Evolutionary conservation across 2,329 filamentous ascomycete genomes (phyloP), one percentile per base, ranked within the genome.

Genomic region (Penicillium sclerotiorum): DNA sequence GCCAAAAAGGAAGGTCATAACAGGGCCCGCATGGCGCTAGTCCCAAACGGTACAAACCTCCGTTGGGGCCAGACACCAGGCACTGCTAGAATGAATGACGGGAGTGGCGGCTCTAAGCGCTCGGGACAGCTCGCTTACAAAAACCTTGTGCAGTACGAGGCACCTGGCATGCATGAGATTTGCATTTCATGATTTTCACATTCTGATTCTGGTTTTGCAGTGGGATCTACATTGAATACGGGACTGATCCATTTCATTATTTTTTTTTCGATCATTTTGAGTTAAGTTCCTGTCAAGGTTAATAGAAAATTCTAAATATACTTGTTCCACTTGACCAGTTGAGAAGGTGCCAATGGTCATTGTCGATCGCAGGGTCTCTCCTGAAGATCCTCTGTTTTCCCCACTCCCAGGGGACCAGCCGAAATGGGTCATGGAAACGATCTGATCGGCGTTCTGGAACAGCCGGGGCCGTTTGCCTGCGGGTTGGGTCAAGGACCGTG

Each of bases 371-470:
- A 41, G 42, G 48, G 45, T 51, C 55, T n/a, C n/a, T 57, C 52
- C 55, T 57, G 55, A 57, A 57, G 55, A 57, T 57, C 55, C 27
- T 17, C n/a, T n/a, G n/a, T n/a, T n/a, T n/a, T n/a, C n/a, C n/a
- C n/a, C n/a, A n/a, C n/a, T n/a, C n/a, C n/a, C n/a, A n/a, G n/a
- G n/a, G n/a, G n/a, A 28, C 13, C 25, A 8, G 18, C 32, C 15
- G 6, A 18, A 36, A 36, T 4, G 15, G 15, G 15, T 18, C 21
- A 45, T 38, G 32, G 41, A 52, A 48, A 49, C 44, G 53, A 52
- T 53, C 52, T 37, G 58, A 60, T 60, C 58, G 52, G 52, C 58
- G 45, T 60, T 60, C 58, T 58, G 55, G 58, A 60, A 60, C 58
- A 41, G 33, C 37, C 37, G 30, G 45, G 50, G 41, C 43, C 47